Percentiles rank a stretch among this genome's conserved stretches.
phyloP scores from a whole-genome alignment of 2,329 filamentous ascomycete genomes.

The Calonectria pseudoreteaudii region DNA sequence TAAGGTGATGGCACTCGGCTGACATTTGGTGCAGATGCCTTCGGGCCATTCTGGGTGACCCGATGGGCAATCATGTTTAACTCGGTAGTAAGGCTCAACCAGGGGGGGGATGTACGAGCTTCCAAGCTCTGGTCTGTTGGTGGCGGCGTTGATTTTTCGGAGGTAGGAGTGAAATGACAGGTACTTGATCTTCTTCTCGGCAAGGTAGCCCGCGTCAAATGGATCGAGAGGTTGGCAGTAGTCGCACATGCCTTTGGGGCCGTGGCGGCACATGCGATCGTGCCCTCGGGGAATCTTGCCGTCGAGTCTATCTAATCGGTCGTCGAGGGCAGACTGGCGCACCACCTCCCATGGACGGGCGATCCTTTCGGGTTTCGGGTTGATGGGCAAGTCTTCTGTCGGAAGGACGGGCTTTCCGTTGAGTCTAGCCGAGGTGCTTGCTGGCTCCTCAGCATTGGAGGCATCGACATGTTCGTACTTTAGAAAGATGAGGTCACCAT shows the following conservation, averaged over 20 bases:
- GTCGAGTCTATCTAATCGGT: conserved; percentile 85
- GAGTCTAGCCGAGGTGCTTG: conserved; percentile 72
- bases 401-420: conserved; percentile 81
- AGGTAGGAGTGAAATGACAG: conserved; percentile 95
- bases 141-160: conserved; percentile 93
- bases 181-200: conserved; percentile 99
- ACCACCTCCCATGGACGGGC: conserved; percentile 82
- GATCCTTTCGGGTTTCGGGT: conserved; percentile 73
- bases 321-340: conserved; percentile 87
- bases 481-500: conserved; percentile 92
- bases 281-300: conserved; percentile 86
- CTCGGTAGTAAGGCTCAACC: conserved; percentile 91
- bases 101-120: conserved; percentile 97
- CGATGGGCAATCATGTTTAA: conserved; percentile 88
- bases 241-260: conserved; percentile 98
- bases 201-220: conserved; percentile 88
- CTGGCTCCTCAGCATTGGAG: conserved; percentile 46
- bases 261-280: conserved; percentile 96
- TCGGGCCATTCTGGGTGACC: conserved; percentile 95
- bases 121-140: conserved; percentile 94
- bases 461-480: conserved; percentile 75
- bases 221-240: conserved; percentile 98
- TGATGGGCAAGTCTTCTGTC: conserved; percentile 74
- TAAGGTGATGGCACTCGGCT: conserved; percentile 94
- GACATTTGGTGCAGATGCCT: conserved; percentile 97